Evolutionary conservation across 192 early-diverging fungal species (phyloP).

Genomic region (Backusella circina): DNA sequence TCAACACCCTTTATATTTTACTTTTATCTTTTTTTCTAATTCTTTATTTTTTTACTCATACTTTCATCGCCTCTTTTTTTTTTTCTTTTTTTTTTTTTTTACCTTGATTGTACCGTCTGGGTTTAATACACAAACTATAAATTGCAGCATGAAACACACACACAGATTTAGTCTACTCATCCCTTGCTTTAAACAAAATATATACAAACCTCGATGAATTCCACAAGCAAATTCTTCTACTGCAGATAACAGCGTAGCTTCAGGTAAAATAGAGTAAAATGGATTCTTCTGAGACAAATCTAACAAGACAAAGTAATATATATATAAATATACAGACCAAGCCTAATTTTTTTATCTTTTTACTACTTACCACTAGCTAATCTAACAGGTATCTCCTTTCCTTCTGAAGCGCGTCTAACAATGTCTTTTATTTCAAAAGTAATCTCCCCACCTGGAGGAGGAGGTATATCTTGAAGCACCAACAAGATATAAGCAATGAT

Average conservation of each 20-base stretch:
- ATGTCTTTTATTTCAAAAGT: constrained; percentile 56
- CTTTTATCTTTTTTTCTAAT: not conserved
- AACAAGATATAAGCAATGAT: constrained; percentile 73
- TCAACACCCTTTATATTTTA: constrained; percentile 31
- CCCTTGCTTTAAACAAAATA: not conserved
- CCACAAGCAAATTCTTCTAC: constrained; percentile 72
- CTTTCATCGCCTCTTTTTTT: too few species aligned
- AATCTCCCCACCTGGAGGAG: constrained; percentile 25
- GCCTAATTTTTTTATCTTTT: constrained; percentile 35
- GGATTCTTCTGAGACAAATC: constrained; percentile 82
- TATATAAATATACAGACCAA: constrained; percentile 19
- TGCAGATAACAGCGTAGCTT: constrained; percentile 71
- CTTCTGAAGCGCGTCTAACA: constrained; percentile 44
- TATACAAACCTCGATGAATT: constrained; percentile 61
- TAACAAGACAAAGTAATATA: not conserved
- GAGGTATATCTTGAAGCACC: constrained; percentile 52
- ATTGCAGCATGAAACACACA: not conserved
- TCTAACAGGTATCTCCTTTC: constrained; percentile 55
- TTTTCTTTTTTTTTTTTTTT: not conserved
- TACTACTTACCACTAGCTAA: constrained; percentile 51
- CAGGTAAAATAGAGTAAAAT: constrained; percentile 75
- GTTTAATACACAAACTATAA: constrained; percentile 68
- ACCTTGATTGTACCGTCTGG: constrained; percentile 54
- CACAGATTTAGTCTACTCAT: not conserved
- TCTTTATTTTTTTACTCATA: too few species aligned